A percentile compares a stretch with the other conserved stretches of the same genome.
These are phyloP conservation scores for Mimosa bimucronata DNA, from an alignment of 306 rosid genomes.

Conservation along the genomic window DNA sequence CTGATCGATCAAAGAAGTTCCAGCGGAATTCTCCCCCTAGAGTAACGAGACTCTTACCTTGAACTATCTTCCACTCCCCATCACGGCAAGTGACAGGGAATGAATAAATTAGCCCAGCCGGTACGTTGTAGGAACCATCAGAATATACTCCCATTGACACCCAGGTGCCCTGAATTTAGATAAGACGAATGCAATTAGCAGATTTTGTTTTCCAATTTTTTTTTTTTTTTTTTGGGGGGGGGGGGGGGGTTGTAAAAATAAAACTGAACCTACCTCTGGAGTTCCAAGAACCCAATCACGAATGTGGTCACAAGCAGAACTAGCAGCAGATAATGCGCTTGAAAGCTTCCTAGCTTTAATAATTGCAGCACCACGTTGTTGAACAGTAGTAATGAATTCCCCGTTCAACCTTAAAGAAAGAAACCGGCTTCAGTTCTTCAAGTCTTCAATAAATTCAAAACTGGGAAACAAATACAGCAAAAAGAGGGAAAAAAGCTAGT, in stretches of 20 bases:
- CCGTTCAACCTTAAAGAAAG: constrained; percentile 70
- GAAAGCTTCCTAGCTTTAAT: constrained; percentile 96
- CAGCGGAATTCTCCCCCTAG: neutral
- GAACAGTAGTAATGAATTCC: constrained; percentile 88
- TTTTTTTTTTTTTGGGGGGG: no score
- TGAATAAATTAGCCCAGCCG: constrained; percentile 90
- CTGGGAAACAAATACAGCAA: neutral
- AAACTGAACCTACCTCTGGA: constrained; percentile 70
- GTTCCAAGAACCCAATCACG: constrained; percentile 99
- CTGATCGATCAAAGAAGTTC: neutral
- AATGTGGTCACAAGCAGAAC: constrained; percentile 96
- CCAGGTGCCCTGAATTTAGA: constrained; percentile 74
- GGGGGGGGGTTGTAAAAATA: neutral
- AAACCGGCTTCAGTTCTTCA: constrained; percentile 6
- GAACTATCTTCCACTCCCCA: constrained; percentile 95
- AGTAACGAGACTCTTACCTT: constrained; percentile 57
- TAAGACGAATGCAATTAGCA: neutral
- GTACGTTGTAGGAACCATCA: constrained; percentile 97
- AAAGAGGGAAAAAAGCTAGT: neutral
- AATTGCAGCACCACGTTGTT: constrained; percentile 99
- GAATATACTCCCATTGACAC: constrained; percentile 99
- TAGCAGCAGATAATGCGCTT: constrained; percentile 97
- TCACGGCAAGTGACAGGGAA: constrained; percentile 81
- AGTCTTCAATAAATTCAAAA: neutral
- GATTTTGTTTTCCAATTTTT: neutral